Base-by-base conservation (phyloP, 371 early-diverging fungal species). In the Funneliformis caledonium region DNA sequence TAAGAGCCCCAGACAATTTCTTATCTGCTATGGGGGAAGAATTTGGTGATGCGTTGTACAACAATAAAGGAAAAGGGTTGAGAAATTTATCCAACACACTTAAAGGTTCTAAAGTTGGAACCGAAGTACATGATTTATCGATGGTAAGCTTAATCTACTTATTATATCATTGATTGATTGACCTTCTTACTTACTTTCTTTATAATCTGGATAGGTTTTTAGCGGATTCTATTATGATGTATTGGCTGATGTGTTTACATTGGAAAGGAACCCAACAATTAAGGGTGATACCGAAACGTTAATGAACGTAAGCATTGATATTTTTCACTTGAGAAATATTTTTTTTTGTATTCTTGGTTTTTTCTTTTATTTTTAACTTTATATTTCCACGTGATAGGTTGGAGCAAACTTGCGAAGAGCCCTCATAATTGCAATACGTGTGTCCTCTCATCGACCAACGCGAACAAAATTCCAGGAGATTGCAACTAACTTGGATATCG, bases 141-240 rank as follows among this genome's bases (percentile, higher is more conserved):
- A 12, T 72, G 72, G 72, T 52, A 72, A 72, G 22, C 12, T 33
- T 42, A 43, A 42, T 33, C 19, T 67, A 33, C n/a, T 16, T 14
- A 52, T 52, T 16, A 52, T 14, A 3, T 50, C 50, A 16, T 4
- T 52, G 0, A 52, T 52, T 52, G 50, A 50, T 12, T 50, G 11
- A n/a, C 26, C 26, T 26, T 26, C 26, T 26, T 26, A 26, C 26
- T 26, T 26, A 26, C 26, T 26, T 47, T 72, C 26, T 50, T 50
- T 16, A 14, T 16, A 14, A 0, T 16, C 16, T 16, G 5, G 12
- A 65, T 72, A 52, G 72, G 50, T 72, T 50, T 72, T 72, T 12
- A 72, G 52, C 33, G 52, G 52, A 31, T 72, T 72, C 12, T 22
- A 12, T n/a, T 72, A 72, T 72, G 72, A 52, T 48, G 72, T 72